Base-by-base conservation (phyloP, 768 basidiomycete genomes). In the Mycena indigotica region DNA sequence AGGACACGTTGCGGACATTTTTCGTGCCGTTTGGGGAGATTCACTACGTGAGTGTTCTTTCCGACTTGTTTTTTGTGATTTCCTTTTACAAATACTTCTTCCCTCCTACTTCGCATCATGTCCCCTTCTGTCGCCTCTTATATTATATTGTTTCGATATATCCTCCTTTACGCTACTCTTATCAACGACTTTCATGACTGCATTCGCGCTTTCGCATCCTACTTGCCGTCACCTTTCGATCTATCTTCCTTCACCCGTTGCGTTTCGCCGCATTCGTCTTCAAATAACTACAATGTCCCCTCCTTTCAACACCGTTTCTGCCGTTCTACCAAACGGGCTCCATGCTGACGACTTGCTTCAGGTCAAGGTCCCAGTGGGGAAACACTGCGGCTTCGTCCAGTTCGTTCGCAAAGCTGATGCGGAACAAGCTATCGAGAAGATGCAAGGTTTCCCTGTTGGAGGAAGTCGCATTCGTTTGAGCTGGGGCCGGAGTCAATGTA, bases 321-420 rank as follows among this genome's bases (percentile, higher is more conserved):
- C 32, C 32, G 17, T n/a, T n/a, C n/a, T n/a, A n/a, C n/a, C n/a
- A n/a, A n/a, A n/a, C n/a, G n/a, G n/a, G n/a, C n/a, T n/a, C n/a
- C n/a, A 17, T 44, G n/a, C 41, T 44, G 23, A 44, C 41, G 32
- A 44, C 28, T 5, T n/a, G 3, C 44, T 61, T 41, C 63, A 93
- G 91, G 94, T 96, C 68, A 96, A 95, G 73, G 94, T 97, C n/a
- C 95, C 52, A 35, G 12, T 53, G 28, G 21, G 45, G 38, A 10
- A 96, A 68, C 91, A 95, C 62, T 97, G 95, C 65, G 95, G 95
- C 1, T 97, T 97, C 67, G 95, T 97, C 44, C 95, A 97, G 73
- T 97, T 93, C 66, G 91, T 96, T 25, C 83, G 87, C 62, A 94
- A 96, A 72, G 85, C 84, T 10, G 95, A 97, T 72, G 95, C 95